Base-by-base conservation (phyloP, 1,139 yeast species). In the Diutina scorzettiae region DNA sequence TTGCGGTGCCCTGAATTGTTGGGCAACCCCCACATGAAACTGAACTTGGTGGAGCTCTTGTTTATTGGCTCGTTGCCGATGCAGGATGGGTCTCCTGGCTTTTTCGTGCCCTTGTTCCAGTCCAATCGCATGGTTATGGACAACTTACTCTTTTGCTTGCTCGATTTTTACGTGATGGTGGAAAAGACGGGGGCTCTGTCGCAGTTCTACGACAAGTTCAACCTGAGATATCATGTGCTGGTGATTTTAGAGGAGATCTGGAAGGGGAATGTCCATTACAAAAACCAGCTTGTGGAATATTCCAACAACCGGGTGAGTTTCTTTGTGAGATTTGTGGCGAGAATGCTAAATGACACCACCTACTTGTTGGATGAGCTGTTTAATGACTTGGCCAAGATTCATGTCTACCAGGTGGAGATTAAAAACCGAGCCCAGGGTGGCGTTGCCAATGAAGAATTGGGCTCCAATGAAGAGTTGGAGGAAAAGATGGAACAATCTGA, bases 131-230 rank as follows among this genome's bases (percentile, higher is more conserved):
- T 82, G 41, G 82, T 86, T 1, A 62, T 66, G 37, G 68, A 79
- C 41, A 78, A 89, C 54, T 58, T 93, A 45, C 66, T 91, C 46
- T 89, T 85, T 53, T 82, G 95, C 0, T 68, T 91, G 46, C 71
- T 91, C 62, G 93, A 86, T 54, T 83, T 87, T 50, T 91, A 91
- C 58, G 95, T 91, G 36, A 87, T 85, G 71, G 91, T 89, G 44
- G 99, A 91, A 57, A 86, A 85, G 55, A 93, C 98, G 0, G 98
- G 98, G 6, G 83, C 96, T 3, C 80, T 93, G 5, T 80, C 95
- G 0, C 98, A 91, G 60, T 91, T 91, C 57, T 91, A 91, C 58
- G 99, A 91, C 61, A 91, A 91, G 59, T 91, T 93, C 64, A 89
- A 86, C 59, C 77, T 86, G 41, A 73, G 98, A 57, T 91, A 78